Evolutionary conservation across 176 grass and related monocot species (phyloP), one percentile per base, ranked within the genome.

Genomic region (Puya raimondii): DNA sequence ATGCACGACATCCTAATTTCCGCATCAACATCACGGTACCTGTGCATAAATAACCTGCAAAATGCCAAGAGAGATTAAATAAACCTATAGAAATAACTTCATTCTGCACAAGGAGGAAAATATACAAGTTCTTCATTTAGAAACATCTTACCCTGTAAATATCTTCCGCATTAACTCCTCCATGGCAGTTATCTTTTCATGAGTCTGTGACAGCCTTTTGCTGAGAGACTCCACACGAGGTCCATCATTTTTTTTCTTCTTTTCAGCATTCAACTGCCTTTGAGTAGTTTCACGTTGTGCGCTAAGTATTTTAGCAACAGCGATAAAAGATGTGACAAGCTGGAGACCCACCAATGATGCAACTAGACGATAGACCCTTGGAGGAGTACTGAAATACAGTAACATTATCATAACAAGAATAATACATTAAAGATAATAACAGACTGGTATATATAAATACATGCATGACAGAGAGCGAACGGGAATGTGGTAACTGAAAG

Each of bases 21-120:
- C 76, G 93, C 86, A 70, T 97, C 93, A 80, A 92, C 80, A 80
- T 97, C 93, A 12, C 93, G 93, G 72, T 97, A 97, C 53, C 93
- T 88, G 76, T 97, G 93, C 89, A 97, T 97, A 79, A 97, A 92
- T 80, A 92, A 90, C 79, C 93, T 97, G 51, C 53, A 82, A 70
- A 75, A 76, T 50, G 29, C 2, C 67, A 76, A 17, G 3, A 69
- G 66, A 4, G 63, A 11, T 67, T 70, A 64, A 9, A 53, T 15
- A 59, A 73, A 18, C 11, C 54, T 9, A 59, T 17, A 59, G 54
- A 59, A 59, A 59, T 5, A 18, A 59, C n/a, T 59, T 17, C 25
- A 15, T 59, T 59, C 54, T 59, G 54, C 54, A 20, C 16, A 59
- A 59, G 16, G 54, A 59, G 54, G 54, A 59, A 59, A 59, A 17